Conservation (phyloP, 331 rosid species). For the Rosa hybrid region DNA sequence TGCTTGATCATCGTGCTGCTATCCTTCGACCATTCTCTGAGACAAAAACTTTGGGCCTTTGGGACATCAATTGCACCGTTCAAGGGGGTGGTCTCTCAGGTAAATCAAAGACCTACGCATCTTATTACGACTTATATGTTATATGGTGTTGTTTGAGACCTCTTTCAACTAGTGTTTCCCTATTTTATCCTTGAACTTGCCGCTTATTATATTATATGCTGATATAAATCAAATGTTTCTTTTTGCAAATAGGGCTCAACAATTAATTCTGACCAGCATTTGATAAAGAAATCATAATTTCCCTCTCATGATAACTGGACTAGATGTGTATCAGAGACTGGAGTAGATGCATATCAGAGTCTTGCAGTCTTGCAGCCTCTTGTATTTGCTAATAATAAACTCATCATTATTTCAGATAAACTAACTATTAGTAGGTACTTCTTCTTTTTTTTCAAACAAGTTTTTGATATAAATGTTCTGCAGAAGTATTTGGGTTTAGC, state of each 20-base stretch:
- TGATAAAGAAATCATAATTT: not conserved
- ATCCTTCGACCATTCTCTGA: constrained; percentile 91
- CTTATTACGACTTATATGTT: not conserved
- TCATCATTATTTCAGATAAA: not conserved
- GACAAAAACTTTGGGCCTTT: constrained; percentile 91
- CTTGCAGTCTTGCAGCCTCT: not conserved
- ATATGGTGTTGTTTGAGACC: not conserved
- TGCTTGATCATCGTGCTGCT: constrained; percentile 95
- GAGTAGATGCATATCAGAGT: not conserved
- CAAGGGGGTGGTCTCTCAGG: constrained; percentile 96
- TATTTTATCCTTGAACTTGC: not conserved
- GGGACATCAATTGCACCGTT: constrained; percentile 83
- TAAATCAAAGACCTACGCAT: constrained; percentile 21
- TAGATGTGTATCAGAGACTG: not conserved
- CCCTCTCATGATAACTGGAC: not conserved
- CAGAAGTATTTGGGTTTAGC: not conserved
- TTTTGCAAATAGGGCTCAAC: not conserved
- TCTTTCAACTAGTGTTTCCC: constrained; percentile 1
- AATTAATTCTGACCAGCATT: not conserved
- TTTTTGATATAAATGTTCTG: not conserved
- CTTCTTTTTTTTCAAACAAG: not conserved
- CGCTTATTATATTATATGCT: not conserved
- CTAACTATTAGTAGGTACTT: not conserved
- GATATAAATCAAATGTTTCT: not conserved
- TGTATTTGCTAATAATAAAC: not conserved